Evolutionary conservation across 495 filamentous ascomycete species (phyloP).

Genomic region (Penicillium nucicola): DNA sequence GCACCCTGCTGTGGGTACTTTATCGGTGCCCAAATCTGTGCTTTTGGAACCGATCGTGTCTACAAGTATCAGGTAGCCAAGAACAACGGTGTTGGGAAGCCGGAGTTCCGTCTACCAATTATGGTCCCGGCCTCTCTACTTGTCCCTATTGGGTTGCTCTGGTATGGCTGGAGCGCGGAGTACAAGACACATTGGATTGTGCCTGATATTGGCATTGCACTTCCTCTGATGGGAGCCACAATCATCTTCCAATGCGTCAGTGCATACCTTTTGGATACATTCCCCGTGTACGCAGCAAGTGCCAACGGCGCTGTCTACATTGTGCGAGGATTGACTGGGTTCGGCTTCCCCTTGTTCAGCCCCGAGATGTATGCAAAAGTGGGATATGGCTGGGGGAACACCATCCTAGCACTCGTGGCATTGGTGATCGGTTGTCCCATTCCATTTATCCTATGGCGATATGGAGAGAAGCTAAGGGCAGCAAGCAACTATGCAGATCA

Average conservation of each 20-base stretch:
- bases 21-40: slow-evolving; percentile 51
- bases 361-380: slow-evolving; percentile 49
- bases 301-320: slow-evolving; percentile 61
- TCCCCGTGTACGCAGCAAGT: slow-evolving; percentile 60
- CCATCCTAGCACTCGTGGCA: slow-evolving; percentile 43
- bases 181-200: slow-evolving; percentile 57
- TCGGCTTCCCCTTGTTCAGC: slow-evolving; percentile 67
- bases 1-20: slow-evolving; percentile 58
- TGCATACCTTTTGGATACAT: slow-evolving; percentile 64
- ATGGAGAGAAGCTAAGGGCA: slow-evolving; percentile 3
- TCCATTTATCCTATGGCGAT: slow-evolving; percentile 48
- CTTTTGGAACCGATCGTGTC: slow-evolving; percentile 15
- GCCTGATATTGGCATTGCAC: slow-evolving; percentile 57
- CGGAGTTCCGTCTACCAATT: slow-evolving; percentile 60
- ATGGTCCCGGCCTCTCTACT: slow-evolving; percentile 54
- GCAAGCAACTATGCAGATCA: slow-evolving; percentile 6
- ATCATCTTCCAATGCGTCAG: slow-evolving; percentile 58
- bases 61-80: slow-evolving; percentile 5
- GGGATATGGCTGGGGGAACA: slow-evolving; percentile 53
- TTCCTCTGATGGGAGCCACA: slow-evolving; percentile 55
- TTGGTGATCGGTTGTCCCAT: slow-evolving; percentile 46
- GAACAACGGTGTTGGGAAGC: slow-evolving; percentile 20
- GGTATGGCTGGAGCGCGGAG: slow-evolving; percentile 62
- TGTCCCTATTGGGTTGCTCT: slow-evolving; percentile 56
- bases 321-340: slow-evolving; percentile 58